Evolutionary conservation across 2,329 filamentous ascomycete genomes (phyloP), one percentile per base, ranked within the genome.

Genomic region (Epichloe brachyelytri): DNA sequence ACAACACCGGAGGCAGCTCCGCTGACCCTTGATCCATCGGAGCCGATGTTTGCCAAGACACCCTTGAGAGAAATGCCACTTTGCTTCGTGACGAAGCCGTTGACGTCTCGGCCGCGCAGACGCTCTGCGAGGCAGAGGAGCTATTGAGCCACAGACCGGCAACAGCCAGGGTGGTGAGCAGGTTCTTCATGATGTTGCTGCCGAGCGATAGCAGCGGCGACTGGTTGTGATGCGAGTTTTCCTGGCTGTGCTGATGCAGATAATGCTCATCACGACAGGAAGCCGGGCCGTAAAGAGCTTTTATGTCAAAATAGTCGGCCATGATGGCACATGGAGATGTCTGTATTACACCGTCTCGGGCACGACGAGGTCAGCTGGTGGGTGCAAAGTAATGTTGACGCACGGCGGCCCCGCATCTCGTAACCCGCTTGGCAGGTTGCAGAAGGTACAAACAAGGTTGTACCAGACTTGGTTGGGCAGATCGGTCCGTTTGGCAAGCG

Each of bases 1-100:
- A 81, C 75, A 6, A 73, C 61, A 5, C 79, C 79, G 0, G 72
- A 60, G 10, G 62, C 64, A 3, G 71, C 76, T 1, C 74, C 76
- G 3, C 62, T 53, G 11, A 70, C 71, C 51, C 72, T 65, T 55
- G 71, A 73, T 12, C 79, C 78, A 49, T 61, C 62, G 3, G 74
- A 60, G 3, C 78, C 79, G 55, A 82, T 80, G 56, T 81, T 82
- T 19, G 59, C 58, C 6, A 60, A 50, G 0, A 61, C 57, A 3
- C 59, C 59, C 4, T 56, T 48, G 41, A 60, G 46, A 4, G 59
- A 57, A 3, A 57, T 34, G 1, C 51, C 26, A 33, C 43, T 54
- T n/a, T 61, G 53, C 38, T 53, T 53, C 1, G 34, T 22, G 12
- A 61, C 53, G 48, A 61, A 61, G 5, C 46, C 39, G 26, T 47